Evolutionary conservation across 2,329 filamentous ascomycete genomes (phyloP).

Genomic region (Aspergillus udagawae): DNA sequence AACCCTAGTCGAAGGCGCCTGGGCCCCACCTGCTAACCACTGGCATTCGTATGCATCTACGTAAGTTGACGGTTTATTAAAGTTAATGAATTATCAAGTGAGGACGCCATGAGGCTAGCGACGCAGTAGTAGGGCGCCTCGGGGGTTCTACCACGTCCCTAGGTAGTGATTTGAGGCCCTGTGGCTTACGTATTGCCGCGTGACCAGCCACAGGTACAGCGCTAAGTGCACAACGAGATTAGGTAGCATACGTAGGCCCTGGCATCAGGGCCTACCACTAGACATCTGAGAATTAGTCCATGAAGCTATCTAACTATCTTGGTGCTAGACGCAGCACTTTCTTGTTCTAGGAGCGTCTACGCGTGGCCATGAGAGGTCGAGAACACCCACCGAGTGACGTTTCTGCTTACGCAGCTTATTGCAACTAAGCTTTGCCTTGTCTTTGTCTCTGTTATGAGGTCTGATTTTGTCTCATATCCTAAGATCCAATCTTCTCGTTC

Average conservation of each 20-base stretch:
- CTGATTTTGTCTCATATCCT: neutral
- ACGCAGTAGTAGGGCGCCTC: neutral
- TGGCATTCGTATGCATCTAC: slow-evolving; percentile 21
- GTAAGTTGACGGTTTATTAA: slow-evolving; percentile 12
- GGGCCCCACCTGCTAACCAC: slow-evolving; percentile 9
- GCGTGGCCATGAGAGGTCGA: slow-evolving; percentile 4
- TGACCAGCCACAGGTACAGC: slow-evolving; percentile 1
- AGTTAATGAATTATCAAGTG: slow-evolving; percentile 3
- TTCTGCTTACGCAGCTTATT: slow-evolving; percentile 18
- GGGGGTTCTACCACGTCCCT: neutral
- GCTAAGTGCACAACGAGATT: no score
- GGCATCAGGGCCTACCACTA: neutral
- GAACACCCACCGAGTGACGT: slow-evolving; percentile 19
- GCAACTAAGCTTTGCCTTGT: neutral
- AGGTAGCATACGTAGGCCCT: neutral
- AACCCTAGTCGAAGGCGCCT: neutral
- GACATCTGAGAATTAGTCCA: neutral
- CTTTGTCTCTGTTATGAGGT: neutral
- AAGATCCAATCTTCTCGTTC: no score
- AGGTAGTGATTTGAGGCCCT: slow-evolving; percentile 1
- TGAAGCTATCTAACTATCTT: neutral
- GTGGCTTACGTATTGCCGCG: slow-evolving; percentile 7
- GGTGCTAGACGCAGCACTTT: neutral
- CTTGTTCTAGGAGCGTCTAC: neutral
- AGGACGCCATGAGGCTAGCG: neutral